Percentiles rank a stretch among this genome's conserved stretches.
Evolutionary conservation across 306 rosid species (phyloP).

Genomic region (Lablab purpureus): DNA sequence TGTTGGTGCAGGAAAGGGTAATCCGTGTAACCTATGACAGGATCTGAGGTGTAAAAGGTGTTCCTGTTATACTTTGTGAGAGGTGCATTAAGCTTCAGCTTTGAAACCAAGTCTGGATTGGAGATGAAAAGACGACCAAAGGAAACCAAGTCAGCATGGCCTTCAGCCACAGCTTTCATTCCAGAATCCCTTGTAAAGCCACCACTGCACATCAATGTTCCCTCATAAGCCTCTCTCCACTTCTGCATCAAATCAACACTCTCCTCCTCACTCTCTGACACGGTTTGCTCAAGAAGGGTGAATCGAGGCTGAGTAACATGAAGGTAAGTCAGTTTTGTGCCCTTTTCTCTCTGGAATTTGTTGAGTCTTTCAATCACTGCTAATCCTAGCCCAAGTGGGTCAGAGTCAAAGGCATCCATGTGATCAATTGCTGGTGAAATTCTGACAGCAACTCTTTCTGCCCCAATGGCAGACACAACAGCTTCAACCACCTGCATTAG

Average conservation of each 20-base stretch:
- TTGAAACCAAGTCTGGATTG: slow-evolving; percentile 74
- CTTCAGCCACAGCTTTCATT: slow-evolving; percentile 67
- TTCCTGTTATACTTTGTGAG: slow-evolving; percentile 71
- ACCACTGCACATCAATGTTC: slow-evolving; percentile 81
- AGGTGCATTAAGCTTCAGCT: slow-evolving; percentile 71
- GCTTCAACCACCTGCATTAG: slow-evolving; percentile 61
- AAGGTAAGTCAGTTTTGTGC: slow-evolving; percentile 71
- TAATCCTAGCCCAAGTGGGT: slow-evolving; percentile 75
- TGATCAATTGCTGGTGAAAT: slow-evolving; percentile 91
- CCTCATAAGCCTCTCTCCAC: slow-evolving; percentile 62
- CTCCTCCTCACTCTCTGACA: slow-evolving; percentile 72
- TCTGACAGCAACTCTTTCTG: slow-evolving; percentile 66
- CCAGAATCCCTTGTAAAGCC: slow-evolving; percentile 82
- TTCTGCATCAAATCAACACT: slow-evolving; percentile 58
- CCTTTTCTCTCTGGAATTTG: slow-evolving; percentile 60
- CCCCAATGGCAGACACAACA: slow-evolving; percentile 64
- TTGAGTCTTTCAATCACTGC: slow-evolving; percentile 79
- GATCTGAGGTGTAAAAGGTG: slow-evolving; percentile 81
- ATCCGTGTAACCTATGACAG: slow-evolving; percentile 84
- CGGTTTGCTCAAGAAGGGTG: slow-evolving; percentile 58
- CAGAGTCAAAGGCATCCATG: slow-evolving; percentile 83
- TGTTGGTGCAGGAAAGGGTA: slow-evolving; percentile 64
- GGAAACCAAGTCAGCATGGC: slow-evolving; percentile 76
- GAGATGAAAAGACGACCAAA: slow-evolving; percentile 81
- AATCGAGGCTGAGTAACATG: slow-evolving; percentile 88